Conservation (phyloP, 2,329 filamentous ascomycete species). For the Aspergillus caelatus region DNA sequence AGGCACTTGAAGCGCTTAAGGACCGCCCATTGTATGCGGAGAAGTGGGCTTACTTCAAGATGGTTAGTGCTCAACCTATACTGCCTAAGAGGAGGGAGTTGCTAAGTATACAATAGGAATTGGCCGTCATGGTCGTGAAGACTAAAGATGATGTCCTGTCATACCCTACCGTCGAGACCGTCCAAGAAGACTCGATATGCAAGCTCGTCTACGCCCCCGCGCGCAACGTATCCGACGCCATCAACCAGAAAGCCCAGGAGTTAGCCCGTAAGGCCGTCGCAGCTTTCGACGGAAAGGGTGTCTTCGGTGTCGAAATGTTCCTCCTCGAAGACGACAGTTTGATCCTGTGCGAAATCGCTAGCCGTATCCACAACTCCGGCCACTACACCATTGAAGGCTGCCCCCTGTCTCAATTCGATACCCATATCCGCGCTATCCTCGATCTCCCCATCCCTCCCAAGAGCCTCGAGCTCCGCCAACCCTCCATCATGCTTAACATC, state of each 20-base stretch:
- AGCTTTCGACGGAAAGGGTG: conserved; percentile 82
- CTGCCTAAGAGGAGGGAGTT: background rate
- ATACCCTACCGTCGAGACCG: conserved; percentile 89
- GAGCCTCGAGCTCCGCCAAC: conserved; percentile 49
- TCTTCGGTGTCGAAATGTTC: conserved; percentile 98
- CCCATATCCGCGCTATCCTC: conserved; percentile 83
- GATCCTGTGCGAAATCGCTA: conserved; percentile 84
- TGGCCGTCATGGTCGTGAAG: conserved; percentile 93
- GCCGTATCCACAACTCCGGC: conserved; percentile 84
- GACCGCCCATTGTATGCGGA: conserved; percentile 79
- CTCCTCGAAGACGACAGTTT: conserved; percentile 72
- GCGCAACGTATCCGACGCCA: conserved; percentile 64
- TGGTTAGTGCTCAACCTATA: conserved; percentile 39
- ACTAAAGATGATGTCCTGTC: conserved; percentile 74
- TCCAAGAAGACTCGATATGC: conserved; percentile 95
- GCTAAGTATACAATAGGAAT: conserved; percentile 54
- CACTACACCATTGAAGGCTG: conserved; percentile 96
- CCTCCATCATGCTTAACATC: conserved; percentile 59
- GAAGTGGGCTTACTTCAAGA: conserved; percentile 81
- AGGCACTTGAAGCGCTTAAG: conserved; percentile 71
- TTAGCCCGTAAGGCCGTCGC: conserved; percentile 78
- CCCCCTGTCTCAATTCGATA: conserved; percentile 86
- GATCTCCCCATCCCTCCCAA: conserved; percentile 63
- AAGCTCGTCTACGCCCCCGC: conserved; percentile 88
- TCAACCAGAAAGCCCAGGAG: conserved; percentile 69